Evolutionary conservation across 2,329 filamentous ascomycete species (phyloP).

Genomic region (Colletotrichum theobromicola): DNA sequence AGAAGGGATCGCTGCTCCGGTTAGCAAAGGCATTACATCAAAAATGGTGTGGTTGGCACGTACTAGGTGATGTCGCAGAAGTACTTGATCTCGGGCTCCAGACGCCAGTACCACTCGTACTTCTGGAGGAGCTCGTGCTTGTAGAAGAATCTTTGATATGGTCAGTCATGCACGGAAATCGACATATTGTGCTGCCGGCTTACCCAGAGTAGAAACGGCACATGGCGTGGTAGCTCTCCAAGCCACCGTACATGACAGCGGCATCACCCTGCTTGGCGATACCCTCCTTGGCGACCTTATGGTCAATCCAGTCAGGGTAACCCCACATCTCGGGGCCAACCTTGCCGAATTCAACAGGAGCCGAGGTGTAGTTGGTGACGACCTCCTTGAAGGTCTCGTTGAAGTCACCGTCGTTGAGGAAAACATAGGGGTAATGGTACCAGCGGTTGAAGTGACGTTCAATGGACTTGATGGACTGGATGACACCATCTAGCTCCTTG

Average conservation of each 20-base stretch:
- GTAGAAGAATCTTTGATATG: conserved; percentile 78
- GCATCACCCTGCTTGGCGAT: conserved; percentile 96
- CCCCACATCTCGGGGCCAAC: conserved; percentile 94
- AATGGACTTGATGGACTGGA: conserved; percentile 96
- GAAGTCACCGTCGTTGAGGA: conserved; percentile 97
- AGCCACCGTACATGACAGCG: conserved; percentile 98
- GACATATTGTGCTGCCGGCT: neutral
- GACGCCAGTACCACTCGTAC: conserved; percentile 99
- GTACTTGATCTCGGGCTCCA: conserved; percentile 99
- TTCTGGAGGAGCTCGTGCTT: conserved; percentile 94
- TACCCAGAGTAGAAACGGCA: conserved; percentile 98
- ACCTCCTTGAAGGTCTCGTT: conserved; percentile 91
- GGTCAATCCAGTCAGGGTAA: conserved; percentile 94
- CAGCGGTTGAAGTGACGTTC: conserved; percentile 99
- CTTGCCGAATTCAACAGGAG: conserved; percentile 88
- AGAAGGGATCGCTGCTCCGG: conserved; percentile 80
- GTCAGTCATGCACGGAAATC: conserved; percentile 25
- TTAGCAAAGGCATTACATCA: neutral
- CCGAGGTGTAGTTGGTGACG: conserved; percentile 88
- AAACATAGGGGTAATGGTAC: conserved; percentile 98
- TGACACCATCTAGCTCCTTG: conserved; percentile 93
- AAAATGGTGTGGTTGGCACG: neutral
- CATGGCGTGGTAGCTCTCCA: conserved; percentile 99
- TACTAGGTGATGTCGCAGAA: conserved; percentile 99
- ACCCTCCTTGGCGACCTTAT: conserved; percentile 91